Conservation (phyloP, 2,329 filamentous ascomycete species). For the Beauveria sp. region DNA sequence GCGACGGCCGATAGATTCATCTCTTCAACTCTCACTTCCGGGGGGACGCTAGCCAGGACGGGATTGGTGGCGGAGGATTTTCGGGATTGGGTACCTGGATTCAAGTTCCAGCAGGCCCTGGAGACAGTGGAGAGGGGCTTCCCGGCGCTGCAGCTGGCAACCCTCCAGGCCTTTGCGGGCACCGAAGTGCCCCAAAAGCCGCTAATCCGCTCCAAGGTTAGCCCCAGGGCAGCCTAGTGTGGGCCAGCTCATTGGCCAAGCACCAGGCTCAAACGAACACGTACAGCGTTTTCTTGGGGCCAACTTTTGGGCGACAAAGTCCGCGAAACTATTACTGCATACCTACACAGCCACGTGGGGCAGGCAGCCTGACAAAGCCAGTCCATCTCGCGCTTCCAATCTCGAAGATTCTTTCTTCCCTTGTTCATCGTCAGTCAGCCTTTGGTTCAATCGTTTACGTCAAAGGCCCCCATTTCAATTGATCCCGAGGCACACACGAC, state of each 20-base stretch:
- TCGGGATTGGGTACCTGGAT: background rate
- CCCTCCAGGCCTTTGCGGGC: background rate
- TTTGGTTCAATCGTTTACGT: constrained; percentile 7
- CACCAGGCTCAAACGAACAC: constrained; percentile 19
- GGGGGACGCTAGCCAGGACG: background rate
- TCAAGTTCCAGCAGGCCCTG: background rate
- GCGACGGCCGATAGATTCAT: background rate
- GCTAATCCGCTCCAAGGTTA: background rate
- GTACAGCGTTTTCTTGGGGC: constrained; percentile 18
- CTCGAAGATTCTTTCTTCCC: constrained; percentile 3
- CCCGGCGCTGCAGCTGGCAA: background rate
- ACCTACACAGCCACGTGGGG: constrained; percentile 12
- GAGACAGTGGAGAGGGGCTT: background rate
- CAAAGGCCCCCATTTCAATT: constrained; percentile 2
- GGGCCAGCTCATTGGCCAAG: background rate
- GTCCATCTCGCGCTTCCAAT: constrained; percentile 1
- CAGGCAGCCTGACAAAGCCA: constrained; percentile 11
- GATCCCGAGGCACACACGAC: background rate
- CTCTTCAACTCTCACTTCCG: background rate
- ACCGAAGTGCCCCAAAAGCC: background rate
- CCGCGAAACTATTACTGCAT: constrained; percentile 1
- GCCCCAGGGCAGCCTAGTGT: background rate
- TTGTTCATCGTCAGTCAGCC: constrained; percentile 5
- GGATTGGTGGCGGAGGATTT: background rate
- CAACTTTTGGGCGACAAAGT: background rate